Percentiles rank a stretch among this genome's conserved stretches.
phyloP scores from a whole-genome alignment of 495 filamentous ascomycete genomes.

The Aspergillus egyptiacus region DNA sequence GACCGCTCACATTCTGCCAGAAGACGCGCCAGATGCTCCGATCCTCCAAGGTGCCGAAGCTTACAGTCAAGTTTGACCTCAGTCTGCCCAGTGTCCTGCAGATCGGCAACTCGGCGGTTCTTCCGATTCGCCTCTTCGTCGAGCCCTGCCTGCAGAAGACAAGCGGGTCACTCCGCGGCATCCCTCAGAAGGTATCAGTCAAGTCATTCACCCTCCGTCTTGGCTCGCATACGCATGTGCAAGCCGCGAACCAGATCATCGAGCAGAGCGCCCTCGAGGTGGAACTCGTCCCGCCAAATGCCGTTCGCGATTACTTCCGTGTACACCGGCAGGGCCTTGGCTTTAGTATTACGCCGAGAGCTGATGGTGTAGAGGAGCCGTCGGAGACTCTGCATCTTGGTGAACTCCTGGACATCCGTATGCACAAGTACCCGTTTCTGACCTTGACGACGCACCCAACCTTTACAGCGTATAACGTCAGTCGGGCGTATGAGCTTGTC shows the following conservation, averaged over 20 bases:
- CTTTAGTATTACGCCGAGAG: too few relatives aligned
- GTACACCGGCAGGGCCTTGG: too few relatives aligned
- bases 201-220: not conserved
- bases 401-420: too few relatives aligned
- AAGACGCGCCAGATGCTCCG: not conserved
- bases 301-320: too few relatives aligned
- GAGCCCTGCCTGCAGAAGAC: not conserved
- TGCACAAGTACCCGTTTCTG: too few relatives aligned
- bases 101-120: not conserved
- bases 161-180: not conserved
- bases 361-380: too few relatives aligned
- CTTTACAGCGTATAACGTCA: too few relatives aligned
- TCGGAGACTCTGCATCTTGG: too few relatives aligned
- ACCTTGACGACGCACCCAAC: too few relatives aligned
- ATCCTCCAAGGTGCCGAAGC: not conserved
- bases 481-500: too few relatives aligned
- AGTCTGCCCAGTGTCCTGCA: not conserved
- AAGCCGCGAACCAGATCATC: not conserved
- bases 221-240: not conserved
- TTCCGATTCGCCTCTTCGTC: not conserved
- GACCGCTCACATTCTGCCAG: not conserved
- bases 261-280: not conserved
- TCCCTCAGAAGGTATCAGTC: slow-evolving; percentile 1
- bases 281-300: not conserved
- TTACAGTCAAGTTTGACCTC: not conserved